Percentiles rank a stretch among this genome's conserved stretches.
phyloP scores from a whole-genome alignment of 2,329 filamentous ascomycete genomes.

The Sporothrix luriei region DNA sequence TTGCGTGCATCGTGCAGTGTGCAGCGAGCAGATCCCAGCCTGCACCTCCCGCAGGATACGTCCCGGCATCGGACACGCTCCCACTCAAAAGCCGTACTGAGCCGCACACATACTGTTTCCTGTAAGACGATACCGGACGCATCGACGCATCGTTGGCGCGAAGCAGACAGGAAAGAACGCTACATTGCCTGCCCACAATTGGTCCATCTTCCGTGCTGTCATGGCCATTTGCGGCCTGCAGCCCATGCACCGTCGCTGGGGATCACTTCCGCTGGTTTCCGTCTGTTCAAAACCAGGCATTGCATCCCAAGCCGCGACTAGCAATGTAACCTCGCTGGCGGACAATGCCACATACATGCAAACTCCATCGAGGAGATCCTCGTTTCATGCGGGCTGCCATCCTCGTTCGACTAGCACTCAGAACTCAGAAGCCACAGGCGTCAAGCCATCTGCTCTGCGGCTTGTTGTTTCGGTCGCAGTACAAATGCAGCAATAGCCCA shows the following conservation, averaged over 20 bases:
- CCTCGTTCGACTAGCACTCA: too few relatives aligned
- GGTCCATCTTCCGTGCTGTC: not conserved
- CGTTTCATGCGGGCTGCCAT: too few relatives aligned
- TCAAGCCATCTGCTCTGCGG: not conserved
- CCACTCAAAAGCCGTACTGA: too few relatives aligned
- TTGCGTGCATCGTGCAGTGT: not conserved
- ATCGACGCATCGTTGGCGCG: not conserved
- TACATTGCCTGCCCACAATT: too few relatives aligned
- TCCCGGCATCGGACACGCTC: not conserved
- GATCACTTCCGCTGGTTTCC: conserved; percentile 18
- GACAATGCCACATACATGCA: too few relatives aligned
- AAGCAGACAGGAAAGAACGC: not conserved
- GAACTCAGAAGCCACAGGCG: too few relatives aligned
- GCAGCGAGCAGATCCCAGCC: not conserved
- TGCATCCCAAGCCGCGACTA: not conserved
- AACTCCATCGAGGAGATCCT: too few relatives aligned
- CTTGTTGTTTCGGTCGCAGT: not conserved
- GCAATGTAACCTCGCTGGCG: not conserved
- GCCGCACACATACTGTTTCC: too few relatives aligned
- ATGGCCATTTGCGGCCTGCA: not conserved
- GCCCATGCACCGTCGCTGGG: not conserved
- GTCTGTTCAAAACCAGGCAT: not conserved
- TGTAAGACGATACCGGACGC: not conserved
- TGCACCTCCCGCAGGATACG: not conserved
- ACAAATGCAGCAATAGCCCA: not conserved